Evolutionary conservation across 352 stramenopile species (phyloP).

Genomic region (Pythium pyrilobum): DNA sequence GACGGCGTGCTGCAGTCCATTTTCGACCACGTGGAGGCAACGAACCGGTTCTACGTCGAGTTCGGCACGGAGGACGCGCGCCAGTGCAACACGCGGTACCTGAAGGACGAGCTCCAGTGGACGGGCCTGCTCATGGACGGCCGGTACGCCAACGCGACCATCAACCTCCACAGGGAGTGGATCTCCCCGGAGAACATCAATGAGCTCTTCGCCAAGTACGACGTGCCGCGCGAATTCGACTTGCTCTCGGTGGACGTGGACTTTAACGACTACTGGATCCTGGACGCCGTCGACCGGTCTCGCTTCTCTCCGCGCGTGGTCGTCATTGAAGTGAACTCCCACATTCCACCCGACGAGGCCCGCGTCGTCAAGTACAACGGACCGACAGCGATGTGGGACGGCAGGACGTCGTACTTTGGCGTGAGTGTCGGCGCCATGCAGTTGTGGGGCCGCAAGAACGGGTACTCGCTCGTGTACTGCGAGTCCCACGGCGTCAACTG

Average conservation of each 20-base stretch:
- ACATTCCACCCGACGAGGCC: constrained; percentile 39
- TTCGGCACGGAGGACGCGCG: constrained; percentile 52
- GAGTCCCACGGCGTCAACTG: constrained; percentile 75
- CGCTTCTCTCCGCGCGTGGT: constrained; percentile 48
- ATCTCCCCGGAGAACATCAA: constrained; percentile 65
- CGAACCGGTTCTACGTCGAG: constrained; percentile 44
- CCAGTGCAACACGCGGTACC: constrained; percentile 60
- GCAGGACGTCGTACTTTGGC: constrained; percentile 50
- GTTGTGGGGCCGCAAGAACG: constrained; percentile 28
- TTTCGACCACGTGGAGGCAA: constrained; percentile 42
- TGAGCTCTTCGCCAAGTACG: constrained; percentile 38
- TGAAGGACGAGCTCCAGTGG: constrained; percentile 45
- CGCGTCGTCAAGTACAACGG: constrained; percentile 40
- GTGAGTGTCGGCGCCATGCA: constrained; percentile 45
- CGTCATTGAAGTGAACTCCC: constrained; percentile 58
- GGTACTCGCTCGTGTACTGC: constrained; percentile 74
- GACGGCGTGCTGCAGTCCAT: constrained; percentile 57
- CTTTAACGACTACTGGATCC: constrained; percentile 76
- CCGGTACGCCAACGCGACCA: constrained; percentile 28
- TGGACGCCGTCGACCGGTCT: constrained; percentile 39
- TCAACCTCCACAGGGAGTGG: constrained; percentile 54
- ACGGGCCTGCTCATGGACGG: constrained; percentile 60
- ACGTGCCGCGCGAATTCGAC: constrained; percentile 43
- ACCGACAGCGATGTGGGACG: constrained; percentile 37
- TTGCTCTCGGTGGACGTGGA: constrained; percentile 68